These are phyloP conservation scores for Nymphaea colorata DNA, from an alignment of 164 flowering plant species.

Conservation along the genomic window DNA sequence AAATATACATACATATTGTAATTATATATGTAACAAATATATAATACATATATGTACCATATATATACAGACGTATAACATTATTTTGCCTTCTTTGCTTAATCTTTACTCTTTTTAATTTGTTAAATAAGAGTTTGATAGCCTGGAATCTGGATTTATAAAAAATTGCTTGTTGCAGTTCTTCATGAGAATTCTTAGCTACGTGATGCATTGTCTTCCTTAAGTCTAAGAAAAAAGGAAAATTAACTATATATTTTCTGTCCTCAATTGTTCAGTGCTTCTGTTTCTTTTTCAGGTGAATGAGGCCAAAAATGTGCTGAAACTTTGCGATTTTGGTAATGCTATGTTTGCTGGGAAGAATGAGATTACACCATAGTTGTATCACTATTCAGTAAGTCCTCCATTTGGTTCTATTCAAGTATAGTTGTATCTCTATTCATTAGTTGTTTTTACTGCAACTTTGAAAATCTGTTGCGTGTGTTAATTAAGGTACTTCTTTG, in stretches of 20 bases:
- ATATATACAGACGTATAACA: slow-evolving; percentile 18
- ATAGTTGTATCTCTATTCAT: no score
- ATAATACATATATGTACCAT: no score
- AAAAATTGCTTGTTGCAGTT: background rate
- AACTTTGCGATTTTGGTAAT: slow-evolving; percentile 98
- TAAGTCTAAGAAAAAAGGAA: no score
- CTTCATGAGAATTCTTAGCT: background rate
- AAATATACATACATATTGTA: no score
- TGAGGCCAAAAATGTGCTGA: slow-evolving; percentile 88
- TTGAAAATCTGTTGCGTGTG: no score
- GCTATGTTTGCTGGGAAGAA: slow-evolving; percentile 99
- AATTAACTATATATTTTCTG: background rate
- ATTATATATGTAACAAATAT: no score
- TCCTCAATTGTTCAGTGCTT: background rate
- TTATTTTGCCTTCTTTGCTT: slow-evolving; percentile 35
- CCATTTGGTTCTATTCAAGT: background rate
- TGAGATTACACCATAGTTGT: slow-evolving; percentile 98
- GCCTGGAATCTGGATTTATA: background rate
- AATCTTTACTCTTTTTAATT: background rate
- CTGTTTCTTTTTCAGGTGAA: slow-evolving; percentile 48
- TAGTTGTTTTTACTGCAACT: no score
- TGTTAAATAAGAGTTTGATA: no score
- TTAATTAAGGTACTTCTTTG: no score
- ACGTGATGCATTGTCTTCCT: no score
- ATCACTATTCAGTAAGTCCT: slow-evolving; percentile 88